These are phyloP conservation scores for Chenopodium quinoa DNA, from an alignment of 148 eudicot species.

Conservation along the genomic window DNA sequence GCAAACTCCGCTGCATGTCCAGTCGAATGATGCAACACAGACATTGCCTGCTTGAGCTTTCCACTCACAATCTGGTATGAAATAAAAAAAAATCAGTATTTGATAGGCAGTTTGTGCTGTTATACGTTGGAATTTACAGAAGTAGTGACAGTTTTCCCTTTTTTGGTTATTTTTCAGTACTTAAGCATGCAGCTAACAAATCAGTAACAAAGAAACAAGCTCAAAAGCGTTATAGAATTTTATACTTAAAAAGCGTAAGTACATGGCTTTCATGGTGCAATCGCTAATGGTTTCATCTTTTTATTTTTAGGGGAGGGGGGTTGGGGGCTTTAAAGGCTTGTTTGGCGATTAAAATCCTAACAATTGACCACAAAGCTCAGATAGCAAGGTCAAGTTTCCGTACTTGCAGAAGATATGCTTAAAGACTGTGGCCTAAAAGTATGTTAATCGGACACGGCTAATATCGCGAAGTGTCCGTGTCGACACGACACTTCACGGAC, in stretches of 20 bases:
- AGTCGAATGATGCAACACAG: constrained; percentile 84
- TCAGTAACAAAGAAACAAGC: neutral
- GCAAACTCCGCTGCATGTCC: constrained; percentile 89
- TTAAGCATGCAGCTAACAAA: neutral
- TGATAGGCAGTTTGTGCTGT: neutral
- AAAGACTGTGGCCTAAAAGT: too few species aligned
- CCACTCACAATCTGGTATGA: constrained; percentile 74
- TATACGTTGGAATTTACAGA: neutral
- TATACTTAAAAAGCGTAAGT: too few species aligned
- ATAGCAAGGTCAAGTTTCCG: neutral
- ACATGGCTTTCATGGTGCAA: too few species aligned
- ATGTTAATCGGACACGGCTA: too few species aligned
- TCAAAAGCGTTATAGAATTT: neutral
- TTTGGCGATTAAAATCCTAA: neutral
- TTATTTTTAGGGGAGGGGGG: too few species aligned
- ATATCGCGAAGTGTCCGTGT: too few species aligned
- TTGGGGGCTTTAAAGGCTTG: neutral
- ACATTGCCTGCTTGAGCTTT: constrained; percentile 84
- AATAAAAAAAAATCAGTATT: neutral
- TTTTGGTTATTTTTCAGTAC: neutral
- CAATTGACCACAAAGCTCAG: neutral
- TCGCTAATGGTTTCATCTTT: too few species aligned
- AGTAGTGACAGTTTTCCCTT: neutral
- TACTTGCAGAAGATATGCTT: neutral
- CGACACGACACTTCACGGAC: too few species aligned